Base-by-base conservation (phyloP, 2,329 filamentous ascomycete genomes). In the Thielaviopsis musarum region DNA sequence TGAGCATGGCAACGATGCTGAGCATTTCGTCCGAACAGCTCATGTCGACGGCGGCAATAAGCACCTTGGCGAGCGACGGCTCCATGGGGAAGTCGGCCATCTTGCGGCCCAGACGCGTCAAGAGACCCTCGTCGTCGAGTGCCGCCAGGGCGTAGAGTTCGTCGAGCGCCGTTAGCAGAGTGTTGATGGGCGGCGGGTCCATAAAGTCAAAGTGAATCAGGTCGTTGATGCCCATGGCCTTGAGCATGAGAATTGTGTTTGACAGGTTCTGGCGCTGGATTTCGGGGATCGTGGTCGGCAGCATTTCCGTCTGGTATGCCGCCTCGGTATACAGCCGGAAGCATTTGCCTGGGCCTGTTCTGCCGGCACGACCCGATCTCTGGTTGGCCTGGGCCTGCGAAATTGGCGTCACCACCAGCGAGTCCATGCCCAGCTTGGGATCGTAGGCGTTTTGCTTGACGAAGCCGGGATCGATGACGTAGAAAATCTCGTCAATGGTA, bases 61-160 rank as follows among this genome's bases (percentile, higher is more conserved):
- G 79, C 0, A 89, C 84, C 70, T 97, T 98, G 58, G 91, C 88
- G 0, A 97, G 78, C 0, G 88, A 83, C 0, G 93, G 93, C 60
- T 97, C 91, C 89, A 97, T 97, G 0, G 93, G 93, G 70, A 97
- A 97, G 68, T 98, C 91, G 12, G 93, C 91, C 91, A 98, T 97
- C 70, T 96, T 95, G 53, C 93, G 83, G 7, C 93, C 93, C 1
- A 95, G 78, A 6, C 93, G 83, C 0, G 93, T 98, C 1, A 98
- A 75, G 0, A 98, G 78, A 15, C 93, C 93, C 77, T 98, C 93
- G 66, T 98, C 91, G 64, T 98, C 93, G 0, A 98, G 77, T 0
- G 91, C 91, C 3, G 86, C 89, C 12, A 98, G 75, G 0, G 90
- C 89, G 67, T 98, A 98, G 0, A 98, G 77, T 69, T 97, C 93